A percentile compares a stretch with the other conserved stretches of the same genome.
These are phyloP conservation scores for Scedosporium minutisporum DNA, from an alignment of 2,329 filamentous ascomycete genomes.

Conservation along the genomic window DNA sequence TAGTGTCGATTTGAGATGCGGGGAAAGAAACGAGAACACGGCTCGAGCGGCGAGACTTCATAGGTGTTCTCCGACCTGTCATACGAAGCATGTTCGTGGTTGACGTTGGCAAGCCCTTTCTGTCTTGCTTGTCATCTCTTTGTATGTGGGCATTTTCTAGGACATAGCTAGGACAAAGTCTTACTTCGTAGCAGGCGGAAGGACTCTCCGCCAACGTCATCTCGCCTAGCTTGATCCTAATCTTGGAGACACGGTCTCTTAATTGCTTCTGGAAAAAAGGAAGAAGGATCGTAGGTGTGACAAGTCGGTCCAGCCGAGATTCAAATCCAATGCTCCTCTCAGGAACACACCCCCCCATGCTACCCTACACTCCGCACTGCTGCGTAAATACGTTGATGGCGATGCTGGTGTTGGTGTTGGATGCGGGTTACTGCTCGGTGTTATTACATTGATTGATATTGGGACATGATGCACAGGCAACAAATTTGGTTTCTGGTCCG, in stretches of 20 bases:
- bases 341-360: neutral
- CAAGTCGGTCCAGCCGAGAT: neutral
- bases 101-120: too few relatives aligned
- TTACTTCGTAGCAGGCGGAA: neutral
- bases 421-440: neutral
- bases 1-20: neutral
- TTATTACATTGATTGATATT: neutral
- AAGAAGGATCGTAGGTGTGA: neutral
- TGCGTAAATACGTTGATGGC: neutral
- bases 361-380: neutral
- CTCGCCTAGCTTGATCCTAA: neutral
- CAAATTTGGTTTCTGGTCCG: neutral
- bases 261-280: conserved; percentile 6
- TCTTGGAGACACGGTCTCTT: neutral
- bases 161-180: neutral
- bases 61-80: too few relatives aligned
- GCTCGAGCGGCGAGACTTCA: too few relatives aligned
- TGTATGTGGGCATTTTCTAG: too few relatives aligned
- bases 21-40: neutral
- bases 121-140: too few relatives aligned
- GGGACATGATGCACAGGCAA: neutral
- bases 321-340: neutral
- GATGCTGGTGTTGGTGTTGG: neutral
- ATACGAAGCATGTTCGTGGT: too few relatives aligned
- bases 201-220: conserved; percentile 5